phyloP scores from a whole-genome alignment of 306 rosid genomes.

The Ziziphus jujuba region DNA sequence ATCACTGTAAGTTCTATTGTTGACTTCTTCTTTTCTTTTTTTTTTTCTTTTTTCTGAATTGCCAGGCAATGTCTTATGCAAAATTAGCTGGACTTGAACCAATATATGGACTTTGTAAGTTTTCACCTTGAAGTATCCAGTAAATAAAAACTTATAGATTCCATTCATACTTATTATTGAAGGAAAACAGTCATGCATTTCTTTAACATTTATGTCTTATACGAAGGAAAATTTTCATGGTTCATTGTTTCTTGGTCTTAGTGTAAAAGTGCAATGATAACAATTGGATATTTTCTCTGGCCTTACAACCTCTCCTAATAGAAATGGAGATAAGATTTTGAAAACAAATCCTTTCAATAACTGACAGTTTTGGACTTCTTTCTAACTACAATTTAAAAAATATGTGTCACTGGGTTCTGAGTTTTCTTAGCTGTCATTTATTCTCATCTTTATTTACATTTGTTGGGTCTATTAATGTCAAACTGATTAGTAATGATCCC shows the following conservation, averaged over 20 bases:
- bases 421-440: background rate
- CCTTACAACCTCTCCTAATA: background rate
- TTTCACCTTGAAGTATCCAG: slow-evolving; percentile 20
- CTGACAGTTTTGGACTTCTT: background rate
- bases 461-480: background rate
- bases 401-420: background rate
- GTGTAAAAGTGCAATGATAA: background rate
- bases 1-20: slow-evolving; percentile 5
- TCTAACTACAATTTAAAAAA: background rate
- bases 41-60: slow-evolving; percentile 30
- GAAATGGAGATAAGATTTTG: background rate
- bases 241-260: no score
- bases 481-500: background rate
- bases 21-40: no score
- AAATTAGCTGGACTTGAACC: slow-evolving; percentile 92
- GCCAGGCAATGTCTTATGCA: slow-evolving; percentile 96
- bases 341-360: background rate
- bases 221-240: no score
- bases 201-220: background rate
- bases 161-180: background rate
- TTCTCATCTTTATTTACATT: background rate
- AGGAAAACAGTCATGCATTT: background rate
- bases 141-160: slow-evolving; percentile 1
- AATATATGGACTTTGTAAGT: slow-evolving; percentile 96
- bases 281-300: background rate